phyloP scores from a whole-genome alignment of 2,329 filamentous ascomycete species.

The Ceratocystis papillata region DNA sequence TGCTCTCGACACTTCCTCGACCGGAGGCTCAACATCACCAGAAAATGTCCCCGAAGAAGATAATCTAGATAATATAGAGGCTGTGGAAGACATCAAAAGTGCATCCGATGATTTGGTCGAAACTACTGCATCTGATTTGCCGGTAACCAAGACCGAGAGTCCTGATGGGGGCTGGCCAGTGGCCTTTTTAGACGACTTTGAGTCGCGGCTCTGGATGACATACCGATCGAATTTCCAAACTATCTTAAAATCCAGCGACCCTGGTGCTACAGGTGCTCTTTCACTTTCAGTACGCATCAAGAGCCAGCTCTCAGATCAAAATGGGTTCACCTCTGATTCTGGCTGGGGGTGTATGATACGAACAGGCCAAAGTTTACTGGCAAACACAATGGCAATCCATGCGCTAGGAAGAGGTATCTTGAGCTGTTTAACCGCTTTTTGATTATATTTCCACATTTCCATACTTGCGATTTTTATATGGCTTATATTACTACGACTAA shows the following conservation, averaged over 20 bases:
- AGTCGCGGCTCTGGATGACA: slow-evolving; percentile 90
- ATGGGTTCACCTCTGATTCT: slow-evolving; percentile 81
- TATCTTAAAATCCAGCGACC: slow-evolving; percentile 69
- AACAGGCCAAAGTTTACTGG: slow-evolving; percentile 84
- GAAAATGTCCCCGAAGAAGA: background rate
- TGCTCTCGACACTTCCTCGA: slow-evolving; percentile 1
- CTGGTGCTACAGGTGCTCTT: slow-evolving; percentile 58
- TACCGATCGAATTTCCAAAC: slow-evolving; percentile 78
- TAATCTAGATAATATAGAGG: slow-evolving; percentile 25
- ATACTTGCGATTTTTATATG: background rate
- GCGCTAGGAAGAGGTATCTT: slow-evolving; percentile 63
- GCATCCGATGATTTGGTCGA: slow-evolving; percentile 39
- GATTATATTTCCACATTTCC: no score
- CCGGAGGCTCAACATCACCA: background rate
- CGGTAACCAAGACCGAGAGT: slow-evolving; percentile 29
- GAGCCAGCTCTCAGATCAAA: slow-evolving; percentile 64
- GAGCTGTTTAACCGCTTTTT: background rate
- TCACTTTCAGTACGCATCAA: slow-evolving; percentile 77
- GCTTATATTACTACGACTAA: background rate
- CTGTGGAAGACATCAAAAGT: slow-evolving; percentile 35
- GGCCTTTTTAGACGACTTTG: slow-evolving; percentile 81
- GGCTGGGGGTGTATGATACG: slow-evolving; percentile 99
- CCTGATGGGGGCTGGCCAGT: slow-evolving; percentile 62
- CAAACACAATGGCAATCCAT: slow-evolving; percentile 67
- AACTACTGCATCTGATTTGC: slow-evolving; percentile 43